Evolutionary conservation across 176 grass and related monocot species (phyloP), one percentile per base, ranked within the genome.

Genomic region (Rhynchospora breviuscula): DNA sequence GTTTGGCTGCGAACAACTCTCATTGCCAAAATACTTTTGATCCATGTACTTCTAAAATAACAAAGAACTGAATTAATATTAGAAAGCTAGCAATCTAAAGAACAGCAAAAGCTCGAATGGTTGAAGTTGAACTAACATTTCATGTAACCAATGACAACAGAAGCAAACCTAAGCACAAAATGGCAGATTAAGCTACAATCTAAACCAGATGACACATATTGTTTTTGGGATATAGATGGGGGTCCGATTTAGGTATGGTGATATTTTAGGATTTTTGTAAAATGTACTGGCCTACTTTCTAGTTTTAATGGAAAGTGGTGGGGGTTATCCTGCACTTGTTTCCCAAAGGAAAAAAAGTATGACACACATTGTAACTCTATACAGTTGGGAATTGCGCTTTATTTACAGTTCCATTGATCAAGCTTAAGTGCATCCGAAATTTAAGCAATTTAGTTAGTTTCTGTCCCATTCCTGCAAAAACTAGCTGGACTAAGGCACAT

Each of bases 41-140:
- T 89, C 75, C 91, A 91, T 88, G 18, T 70, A 76, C 82, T 91
- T 78, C 25, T 80, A 81, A 84, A 84, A 68, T 49, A 66, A 67
- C 22, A 82, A 33, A 67, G 8, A 64, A 68, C 17, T 52, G 51
- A 7, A 47, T 54, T 57, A 57, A 56, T 57, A 78, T 52, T 31
- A 56, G 7, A 7, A 56, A 78, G 25, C 22, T 4, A 33, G 52
- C 51, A 57, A 77, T 11, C 10, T 77, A 17, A 77, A 31, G 12
- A 77, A 8, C 5, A 53, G 5, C 2, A 2, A 51, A 51, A 75
- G 43, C 70, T 52, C 14, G 56, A 56, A 17, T 31, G 12, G 7
- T 56, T 29, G 2, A 77, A 10, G 7, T 56, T 29, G 2, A 77
- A 77, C 13, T 77, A 25, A 77, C 49, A 56, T 5, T 77, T 77